Conservation (phyloP, 75 land plant genomes). For the Cupressus sempervirens region DNA sequence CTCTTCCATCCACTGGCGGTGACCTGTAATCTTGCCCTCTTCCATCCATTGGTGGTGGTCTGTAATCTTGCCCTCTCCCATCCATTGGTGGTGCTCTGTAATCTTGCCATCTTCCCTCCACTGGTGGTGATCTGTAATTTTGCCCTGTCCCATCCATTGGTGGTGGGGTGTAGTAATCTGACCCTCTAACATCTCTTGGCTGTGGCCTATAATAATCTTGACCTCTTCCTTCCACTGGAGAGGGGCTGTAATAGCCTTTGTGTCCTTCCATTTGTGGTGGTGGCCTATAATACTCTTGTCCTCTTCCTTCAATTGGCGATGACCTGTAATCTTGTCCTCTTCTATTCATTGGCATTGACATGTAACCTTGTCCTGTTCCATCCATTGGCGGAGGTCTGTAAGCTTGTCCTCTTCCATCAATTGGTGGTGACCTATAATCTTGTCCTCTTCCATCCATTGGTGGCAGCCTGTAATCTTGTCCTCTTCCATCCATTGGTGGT, state of each 20-base stretch:
- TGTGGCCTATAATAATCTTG: background rate
- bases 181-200: background rate
- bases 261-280: conserved; percentile 6
- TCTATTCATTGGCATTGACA: background rate
- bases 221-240: conserved; percentile 2
- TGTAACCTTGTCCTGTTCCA: background rate
- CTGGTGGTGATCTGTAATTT: background rate
- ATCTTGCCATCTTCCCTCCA: too few relatives aligned
- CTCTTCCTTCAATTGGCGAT: background rate
- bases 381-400: background rate
- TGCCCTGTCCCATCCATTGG: background rate
- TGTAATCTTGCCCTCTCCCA: background rate
- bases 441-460: conserved; percentile 3
- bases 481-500: background rate
- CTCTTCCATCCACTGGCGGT: background rate
- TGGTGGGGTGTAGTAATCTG: background rate
- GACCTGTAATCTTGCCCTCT: too few relatives aligned
- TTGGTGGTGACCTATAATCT: background rate
- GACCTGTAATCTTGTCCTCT: background rate
- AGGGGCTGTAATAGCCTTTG: background rate
- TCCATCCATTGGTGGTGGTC: background rate
- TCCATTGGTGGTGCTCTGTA: background rate
- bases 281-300: background rate
- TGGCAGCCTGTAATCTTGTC: background rate
- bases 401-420: background rate